Evolutionary conservation across 2,329 filamentous ascomycete genomes (phyloP).

Genomic region (Arthrocladium fulminans): DNA sequence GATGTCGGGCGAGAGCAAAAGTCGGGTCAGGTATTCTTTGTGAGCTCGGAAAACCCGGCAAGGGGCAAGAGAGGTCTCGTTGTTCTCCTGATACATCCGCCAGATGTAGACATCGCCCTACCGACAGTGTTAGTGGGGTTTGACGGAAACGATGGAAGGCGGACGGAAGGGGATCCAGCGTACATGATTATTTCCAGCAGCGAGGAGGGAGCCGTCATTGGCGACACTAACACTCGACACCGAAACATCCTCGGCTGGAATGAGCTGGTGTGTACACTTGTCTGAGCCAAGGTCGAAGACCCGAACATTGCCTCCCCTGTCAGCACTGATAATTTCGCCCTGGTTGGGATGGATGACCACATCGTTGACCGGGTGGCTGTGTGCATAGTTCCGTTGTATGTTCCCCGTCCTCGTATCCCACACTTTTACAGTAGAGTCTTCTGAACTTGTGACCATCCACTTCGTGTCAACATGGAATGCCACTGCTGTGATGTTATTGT

Average conservation of each 20-base stretch:
- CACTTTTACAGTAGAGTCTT: conserved; percentile 94
- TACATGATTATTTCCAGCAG: conserved; percentile 85
- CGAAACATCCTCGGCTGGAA: conserved; percentile 89
- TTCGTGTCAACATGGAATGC: conserved; percentile 98
- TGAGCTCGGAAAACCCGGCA: conserved; percentile 85
- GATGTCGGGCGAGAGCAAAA: conserved; percentile 85
- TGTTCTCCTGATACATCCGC: conserved; percentile 76
- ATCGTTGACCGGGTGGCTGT: conserved; percentile 84
- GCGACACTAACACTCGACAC: conserved; percentile 94
- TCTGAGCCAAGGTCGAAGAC: conserved; percentile 98
- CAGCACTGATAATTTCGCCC: conserved; percentile 94
- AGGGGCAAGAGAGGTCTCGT: conserved; percentile 74
- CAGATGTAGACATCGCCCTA: conserved; percentile 96
- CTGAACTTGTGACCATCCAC: conserved; percentile 98
- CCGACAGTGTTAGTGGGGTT: conserved; percentile 5
- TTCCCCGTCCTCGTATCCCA: conserved; percentile 84
- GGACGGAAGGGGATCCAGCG: conserved; percentile 20
- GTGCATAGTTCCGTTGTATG: conserved; percentile 86
- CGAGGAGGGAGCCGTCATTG: conserved; percentile 84
- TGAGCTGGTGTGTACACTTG: conserved; percentile 90
- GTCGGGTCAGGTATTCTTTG: conserved; percentile 84
- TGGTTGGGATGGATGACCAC: conserved; percentile 99
- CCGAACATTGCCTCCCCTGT: conserved; percentile 81
- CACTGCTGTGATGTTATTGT: conserved; percentile 89
- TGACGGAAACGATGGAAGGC: neutral